phyloP scores from a whole-genome alignment of 306 rosid species.

The Quercus agrifolia region DNA sequence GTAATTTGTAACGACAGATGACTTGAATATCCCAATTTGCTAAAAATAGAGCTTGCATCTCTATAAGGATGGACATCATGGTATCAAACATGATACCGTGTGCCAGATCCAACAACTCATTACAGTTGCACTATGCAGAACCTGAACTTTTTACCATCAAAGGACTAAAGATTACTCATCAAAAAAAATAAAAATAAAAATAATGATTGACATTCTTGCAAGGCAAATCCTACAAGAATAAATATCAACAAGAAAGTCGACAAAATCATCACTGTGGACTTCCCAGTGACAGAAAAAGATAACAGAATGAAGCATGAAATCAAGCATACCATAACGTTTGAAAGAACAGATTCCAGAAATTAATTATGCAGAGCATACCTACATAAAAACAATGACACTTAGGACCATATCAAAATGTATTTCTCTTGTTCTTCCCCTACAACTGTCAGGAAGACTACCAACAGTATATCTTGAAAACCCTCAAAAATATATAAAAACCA shows the following conservation, averaged over 20 bases:
- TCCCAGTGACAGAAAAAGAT: not conserved
- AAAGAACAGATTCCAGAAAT: not conserved
- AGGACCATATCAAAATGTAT: not conserved
- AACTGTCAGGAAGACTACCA: slow-evolving; percentile 18
- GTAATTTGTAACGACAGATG: too few relatives aligned
- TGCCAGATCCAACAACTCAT: too few relatives aligned
- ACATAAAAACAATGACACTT: not conserved
- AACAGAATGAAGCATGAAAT: not conserved
- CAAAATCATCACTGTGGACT: not conserved
- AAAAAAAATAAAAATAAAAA: too few relatives aligned
- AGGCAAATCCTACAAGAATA: not conserved
- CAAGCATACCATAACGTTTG: not conserved
- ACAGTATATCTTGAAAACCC: slow-evolving; percentile 33
- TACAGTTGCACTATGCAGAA: too few relatives aligned
- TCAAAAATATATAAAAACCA: slow-evolving; percentile 19
- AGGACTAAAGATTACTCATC: too few relatives aligned
- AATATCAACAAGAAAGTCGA: not conserved
- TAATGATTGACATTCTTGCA: not conserved
- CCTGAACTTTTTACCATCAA: too few relatives aligned
- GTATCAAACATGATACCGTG: too few relatives aligned
- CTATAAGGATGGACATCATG: too few relatives aligned
- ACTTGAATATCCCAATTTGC: too few relatives aligned
- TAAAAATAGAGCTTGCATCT: too few relatives aligned
- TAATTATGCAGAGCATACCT: not conserved
- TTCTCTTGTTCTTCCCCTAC: not conserved